Percentiles rank a stretch among this genome's conserved stretches.
phyloP scores from a whole-genome alignment of 331 rosid species.

The Quercus tomentella region DNA sequence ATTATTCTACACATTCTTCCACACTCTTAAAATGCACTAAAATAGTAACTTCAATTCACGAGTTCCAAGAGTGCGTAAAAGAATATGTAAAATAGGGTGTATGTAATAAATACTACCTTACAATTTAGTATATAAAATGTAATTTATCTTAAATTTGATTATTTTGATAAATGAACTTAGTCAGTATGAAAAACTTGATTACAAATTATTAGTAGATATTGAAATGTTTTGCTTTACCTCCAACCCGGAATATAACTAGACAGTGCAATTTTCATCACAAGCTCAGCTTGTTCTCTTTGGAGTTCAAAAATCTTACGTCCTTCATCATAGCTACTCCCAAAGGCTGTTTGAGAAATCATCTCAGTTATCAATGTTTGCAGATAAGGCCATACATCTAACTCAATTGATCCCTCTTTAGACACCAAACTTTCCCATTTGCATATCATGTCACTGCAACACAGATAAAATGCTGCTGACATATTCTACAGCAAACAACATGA shows the following conservation, averaged over 20 bases:
- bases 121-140: too few species aligned
- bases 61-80: too few species aligned
- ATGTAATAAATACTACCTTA: too few species aligned
- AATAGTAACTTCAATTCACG: too few species aligned
- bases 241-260: constrained; percentile 32
- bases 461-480: constrained; percentile 11
- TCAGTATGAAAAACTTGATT: neutral
- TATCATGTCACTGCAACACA: constrained; percentile 25
- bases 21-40: too few species aligned
- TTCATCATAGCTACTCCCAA: constrained; percentile 37
- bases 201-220: neutral
- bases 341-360: constrained; percentile 33
- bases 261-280: neutral
- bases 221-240: constrained; percentile 23
- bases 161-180: too few species aligned
- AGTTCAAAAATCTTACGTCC: constrained; percentile 32
- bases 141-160: too few species aligned
- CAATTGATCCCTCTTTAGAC: constrained; percentile 5
- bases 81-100: too few species aligned
- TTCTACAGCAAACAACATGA: neutral
- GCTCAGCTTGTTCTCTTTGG: neutral
- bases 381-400: constrained; percentile 32
- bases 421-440: constrained; percentile 13
- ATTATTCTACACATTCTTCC: too few species aligned
- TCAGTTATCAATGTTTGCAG: constrained; percentile 19